These are phyloP conservation scores for Betula pendula DNA, from an alignment of 306 rosid species.

Conservation along the genomic window DNA sequence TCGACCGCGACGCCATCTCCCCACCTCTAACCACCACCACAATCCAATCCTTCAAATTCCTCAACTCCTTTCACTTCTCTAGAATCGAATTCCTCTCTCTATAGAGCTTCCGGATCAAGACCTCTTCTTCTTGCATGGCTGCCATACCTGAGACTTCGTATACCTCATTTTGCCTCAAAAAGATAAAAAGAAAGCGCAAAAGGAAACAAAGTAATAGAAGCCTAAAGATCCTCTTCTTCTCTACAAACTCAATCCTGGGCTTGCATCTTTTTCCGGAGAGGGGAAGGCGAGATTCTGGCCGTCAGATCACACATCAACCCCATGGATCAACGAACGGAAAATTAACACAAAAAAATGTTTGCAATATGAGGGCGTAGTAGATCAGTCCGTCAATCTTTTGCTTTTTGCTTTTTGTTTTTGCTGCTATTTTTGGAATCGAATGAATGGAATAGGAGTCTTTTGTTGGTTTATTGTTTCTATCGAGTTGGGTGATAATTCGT, in stretches of 20 bases:
- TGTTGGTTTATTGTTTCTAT: neutral
- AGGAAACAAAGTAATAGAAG: neutral
- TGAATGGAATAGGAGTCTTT: neutral
- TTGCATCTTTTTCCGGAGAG: neutral
- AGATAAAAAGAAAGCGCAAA: neutral
- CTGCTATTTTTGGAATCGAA: neutral
- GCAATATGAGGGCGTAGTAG: neutral
- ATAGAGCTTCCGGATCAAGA: slow-evolving; percentile 22
- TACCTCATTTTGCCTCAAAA: slow-evolving; percentile 50
- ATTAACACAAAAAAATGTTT: neutral
- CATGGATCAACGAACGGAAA: slow-evolving; percentile 32
- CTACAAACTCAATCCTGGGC: neutral
- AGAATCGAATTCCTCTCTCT: neutral
- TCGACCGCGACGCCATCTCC: slow-evolving; percentile 50
- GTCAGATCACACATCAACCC: slow-evolving; percentile 26
- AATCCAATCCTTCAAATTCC: neutral
- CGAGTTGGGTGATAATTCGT: neutral
- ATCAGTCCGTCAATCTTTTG: neutral
- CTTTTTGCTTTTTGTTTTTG: neutral
- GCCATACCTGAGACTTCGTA: slow-evolving; percentile 84
- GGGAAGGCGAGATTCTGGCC: slow-evolving; percentile 14
- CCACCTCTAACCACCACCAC: neutral
- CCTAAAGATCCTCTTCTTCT: neutral
- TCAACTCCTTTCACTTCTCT: neutral
- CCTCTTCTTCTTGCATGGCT: slow-evolving; percentile 96